Conservation (phyloP, 2,329 filamentous ascomycete genomes). For the Penicillium sp. region DNA sequence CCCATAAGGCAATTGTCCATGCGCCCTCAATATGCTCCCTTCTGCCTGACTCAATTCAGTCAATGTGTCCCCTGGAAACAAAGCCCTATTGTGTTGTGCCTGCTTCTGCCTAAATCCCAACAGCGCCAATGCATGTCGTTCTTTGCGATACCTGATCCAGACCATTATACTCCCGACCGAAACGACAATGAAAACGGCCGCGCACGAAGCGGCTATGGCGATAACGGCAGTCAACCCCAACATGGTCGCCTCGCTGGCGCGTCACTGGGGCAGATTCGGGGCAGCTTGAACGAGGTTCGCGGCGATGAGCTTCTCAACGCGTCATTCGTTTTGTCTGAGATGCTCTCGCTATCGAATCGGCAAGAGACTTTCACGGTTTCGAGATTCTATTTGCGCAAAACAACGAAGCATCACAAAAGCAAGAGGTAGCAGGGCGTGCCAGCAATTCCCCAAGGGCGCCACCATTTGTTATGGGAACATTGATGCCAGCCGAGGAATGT, state of each 20-base stretch:
- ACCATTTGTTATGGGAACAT: slow-evolving; percentile 33
- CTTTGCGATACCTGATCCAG: slow-evolving; percentile 37
- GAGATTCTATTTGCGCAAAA: neutral
- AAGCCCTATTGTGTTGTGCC: slow-evolving; percentile 18
- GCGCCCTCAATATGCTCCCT: slow-evolving; percentile 29
- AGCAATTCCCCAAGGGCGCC: slow-evolving; percentile 14
- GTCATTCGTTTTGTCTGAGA: slow-evolving; percentile 11
- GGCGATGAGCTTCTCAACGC: neutral
- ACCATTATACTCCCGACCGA: slow-evolving; percentile 33
- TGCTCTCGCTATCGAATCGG: neutral
- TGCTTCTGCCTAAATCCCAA: slow-evolving; percentile 24
- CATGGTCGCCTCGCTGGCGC: slow-evolving; percentile 27
- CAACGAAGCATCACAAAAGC: slow-evolving; percentile 2
- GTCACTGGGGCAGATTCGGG: neutral
- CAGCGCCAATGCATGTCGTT: slow-evolving; percentile 30
- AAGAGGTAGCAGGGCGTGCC: slow-evolving; percentile 8
- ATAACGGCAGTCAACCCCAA: slow-evolving; percentile 32
- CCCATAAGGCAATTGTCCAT: slow-evolving; percentile 36
- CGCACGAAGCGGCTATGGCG: slow-evolving; percentile 35
- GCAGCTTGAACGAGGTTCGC: slow-evolving; percentile 1
- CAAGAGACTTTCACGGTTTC: slow-evolving; percentile 1
- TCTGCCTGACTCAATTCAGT: slow-evolving; percentile 34
- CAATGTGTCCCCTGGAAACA: slow-evolving; percentile 30
- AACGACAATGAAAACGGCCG: slow-evolving; percentile 33
- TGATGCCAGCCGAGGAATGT: slow-evolving; percentile 30